Evolutionary conservation across 208 protist species (phyloP).

Genomic region (Acanthamoeba castellanii): DNA sequence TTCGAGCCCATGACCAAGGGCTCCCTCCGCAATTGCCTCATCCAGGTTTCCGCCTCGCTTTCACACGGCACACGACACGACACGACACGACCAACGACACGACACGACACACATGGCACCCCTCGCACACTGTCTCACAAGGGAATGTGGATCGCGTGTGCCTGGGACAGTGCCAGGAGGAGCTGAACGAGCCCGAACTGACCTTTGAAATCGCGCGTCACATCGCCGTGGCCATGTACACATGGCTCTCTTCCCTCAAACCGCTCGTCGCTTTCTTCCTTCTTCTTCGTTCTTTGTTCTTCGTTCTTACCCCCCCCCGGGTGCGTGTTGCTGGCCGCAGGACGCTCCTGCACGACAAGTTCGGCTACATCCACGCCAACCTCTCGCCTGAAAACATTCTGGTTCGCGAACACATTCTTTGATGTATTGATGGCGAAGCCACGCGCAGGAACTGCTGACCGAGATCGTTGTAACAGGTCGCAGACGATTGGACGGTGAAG

Average conservation of each 20-base stretch:
- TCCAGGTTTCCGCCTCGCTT: background rate
- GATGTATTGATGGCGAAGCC: too few species aligned
- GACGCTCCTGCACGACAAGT: slow-evolving; percentile 24
- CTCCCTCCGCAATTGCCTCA: slow-evolving; percentile 43
- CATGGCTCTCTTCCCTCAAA: background rate
- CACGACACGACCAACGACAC: too few species aligned
- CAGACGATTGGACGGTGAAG: background rate
- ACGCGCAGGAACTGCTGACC: too few species aligned
- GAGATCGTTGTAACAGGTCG: too few species aligned
- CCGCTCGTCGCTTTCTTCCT: background rate
- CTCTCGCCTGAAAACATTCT: slow-evolving; percentile 20
- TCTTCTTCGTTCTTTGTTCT: too few species aligned
- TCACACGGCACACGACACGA: too few species aligned
- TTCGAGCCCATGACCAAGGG: slow-evolving; percentile 48
- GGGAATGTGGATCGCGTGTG: background rate
- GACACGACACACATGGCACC: too few species aligned
- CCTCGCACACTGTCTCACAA: too few species aligned
- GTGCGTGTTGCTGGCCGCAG: too few species aligned
- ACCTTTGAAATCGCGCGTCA: slow-evolving; percentile 3
- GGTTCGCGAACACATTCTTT: too few species aligned
- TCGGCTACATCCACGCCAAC: slow-evolving; percentile 25
- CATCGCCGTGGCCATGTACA: slow-evolving; percentile 4
- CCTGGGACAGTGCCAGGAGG: background rate
- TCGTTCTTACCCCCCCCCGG: too few species aligned
- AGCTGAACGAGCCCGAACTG: background rate